Evolutionary conservation across 495 filamentous ascomycete genomes (phyloP), one percentile per base, ranked within the genome.

Genomic region (Astrothelium subdiscretum): DNA sequence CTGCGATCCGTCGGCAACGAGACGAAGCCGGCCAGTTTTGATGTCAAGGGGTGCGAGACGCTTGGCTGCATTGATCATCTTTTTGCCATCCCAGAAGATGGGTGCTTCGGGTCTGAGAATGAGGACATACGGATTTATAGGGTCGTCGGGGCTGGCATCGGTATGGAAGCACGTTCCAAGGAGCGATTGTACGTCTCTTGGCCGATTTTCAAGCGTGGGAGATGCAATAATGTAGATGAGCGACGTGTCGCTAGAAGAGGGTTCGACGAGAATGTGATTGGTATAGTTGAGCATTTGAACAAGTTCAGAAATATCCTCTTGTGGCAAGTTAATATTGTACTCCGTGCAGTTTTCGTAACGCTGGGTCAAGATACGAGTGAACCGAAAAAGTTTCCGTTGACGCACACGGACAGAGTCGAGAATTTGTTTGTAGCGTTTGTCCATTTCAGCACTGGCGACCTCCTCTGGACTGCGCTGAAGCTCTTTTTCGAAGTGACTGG

Each of bases 261-360:
- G 85, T 66, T 87, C 82, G 35, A 91, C 80, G 31, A 96, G 80
- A 69, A 97, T 92, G 71, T 98, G 94, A 32, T 90, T 89, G 8
- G 90, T 86, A 44, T 87, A 79, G 22, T 91, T 82, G n/a, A 98
- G 79, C 5, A 88, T 80, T 63, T 92, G 88, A 68, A 91, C 88
- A 32, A 98, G 79, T 15, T 87, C 79, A 63, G 83, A 81, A 26
- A 92, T 77, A 59, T 82, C 80, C 31, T 87, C 82, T 12, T 78
- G 77, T 11, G 81, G 76, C 57, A 92, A 78, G 59, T 85, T 81
- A 68, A 92, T 84, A 68, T 88, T 95, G 73, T 94, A 96, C 70
- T 98, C 94, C 13, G 89, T 94, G 12, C 90, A 87, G 70, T 97
- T 97, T 71, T 98, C 94, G 65, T 97, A 98, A 38, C 92, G 81